phyloP scores from a whole-genome alignment of 306 rosid genomes.

The Cercis canadensis region DNA sequence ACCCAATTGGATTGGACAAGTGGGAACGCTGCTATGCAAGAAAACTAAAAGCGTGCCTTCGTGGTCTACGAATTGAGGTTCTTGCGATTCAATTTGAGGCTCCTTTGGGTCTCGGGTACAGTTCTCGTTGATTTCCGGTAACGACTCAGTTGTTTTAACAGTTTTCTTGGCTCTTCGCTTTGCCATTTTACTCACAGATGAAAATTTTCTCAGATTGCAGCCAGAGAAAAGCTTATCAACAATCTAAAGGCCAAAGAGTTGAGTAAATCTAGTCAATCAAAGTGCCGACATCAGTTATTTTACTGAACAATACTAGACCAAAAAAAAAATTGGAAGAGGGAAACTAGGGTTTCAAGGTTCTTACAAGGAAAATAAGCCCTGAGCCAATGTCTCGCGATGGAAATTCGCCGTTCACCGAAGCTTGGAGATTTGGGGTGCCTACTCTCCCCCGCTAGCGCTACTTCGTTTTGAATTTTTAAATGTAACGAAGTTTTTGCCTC shows the following conservation, averaged over 20 bases:
- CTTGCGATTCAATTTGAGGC: constrained; percentile 35
- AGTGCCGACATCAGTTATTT: too few relatives aligned
- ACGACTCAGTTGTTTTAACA: constrained; percentile 32
- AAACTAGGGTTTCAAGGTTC: neutral
- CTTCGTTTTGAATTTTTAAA: too few relatives aligned
- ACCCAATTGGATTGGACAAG: neutral
- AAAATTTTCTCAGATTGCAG: constrained; percentile 2
- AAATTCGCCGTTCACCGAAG: neutral
- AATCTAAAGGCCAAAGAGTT: neutral
- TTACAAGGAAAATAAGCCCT: neutral
- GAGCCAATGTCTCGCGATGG: neutral
- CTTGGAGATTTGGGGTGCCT: neutral
- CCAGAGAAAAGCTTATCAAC: neutral
- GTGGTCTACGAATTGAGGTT: constrained; percentile 51
- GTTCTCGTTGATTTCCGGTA: constrained; percentile 10
- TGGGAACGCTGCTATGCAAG: too few relatives aligned
- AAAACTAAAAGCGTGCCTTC: constrained; percentile 48
- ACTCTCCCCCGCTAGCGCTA: too few relatives aligned
- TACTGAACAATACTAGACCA: neutral
- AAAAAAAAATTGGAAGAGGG: neutral
- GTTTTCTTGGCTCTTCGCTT: constrained; percentile 55
- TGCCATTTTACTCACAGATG: constrained; percentile 50
- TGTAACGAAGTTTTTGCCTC: too few relatives aligned
- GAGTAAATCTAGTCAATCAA: neutral
- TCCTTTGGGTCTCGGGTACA: constrained; percentile 34